A percentile compares a stretch with the other conserved stretches of the same genome.
Evolutionary conservation across 1,284 basidiomycete species (phyloP).

Genomic region (Sanghuangporus weigelae): DNA sequence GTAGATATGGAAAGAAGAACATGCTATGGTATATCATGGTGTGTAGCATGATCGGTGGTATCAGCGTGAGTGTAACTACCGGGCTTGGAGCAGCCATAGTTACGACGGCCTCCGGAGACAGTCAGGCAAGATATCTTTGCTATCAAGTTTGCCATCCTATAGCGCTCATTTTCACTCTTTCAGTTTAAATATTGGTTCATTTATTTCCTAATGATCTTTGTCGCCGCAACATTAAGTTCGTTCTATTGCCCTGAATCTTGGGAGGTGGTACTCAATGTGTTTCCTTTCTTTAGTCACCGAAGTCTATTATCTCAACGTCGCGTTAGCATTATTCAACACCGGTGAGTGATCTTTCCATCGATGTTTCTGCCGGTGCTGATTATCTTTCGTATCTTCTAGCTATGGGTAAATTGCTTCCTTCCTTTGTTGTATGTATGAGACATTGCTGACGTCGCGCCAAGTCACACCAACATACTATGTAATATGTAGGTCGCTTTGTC

Average conservation of each 20-base stretch:
- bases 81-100: slow-evolving; percentile 63
- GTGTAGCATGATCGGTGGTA: slow-evolving; percentile 63
- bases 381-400: slow-evolving; percentile 18
- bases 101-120: slow-evolving; percentile 51
- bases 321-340: slow-evolving; percentile 63
- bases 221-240: slow-evolving; percentile 44
- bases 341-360: slow-evolving; percentile 25
- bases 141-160: background rate
- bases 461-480: slow-evolving; percentile 61
- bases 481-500: slow-evolving; percentile 32
- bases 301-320: slow-evolving; percentile 68
- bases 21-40: slow-evolving; percentile 64
- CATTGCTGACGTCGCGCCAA: slow-evolving; percentile 27
- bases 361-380: background rate
- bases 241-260: background rate
- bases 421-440: background rate
- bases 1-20: slow-evolving; percentile 51
- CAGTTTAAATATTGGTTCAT: slow-evolving; percentile 57
- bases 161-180: background rate
- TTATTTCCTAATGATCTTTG: slow-evolving; percentile 52
- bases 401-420: slow-evolving; percentile 27
- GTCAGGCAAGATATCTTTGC: slow-evolving; percentile 23
- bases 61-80: slow-evolving; percentile 62
- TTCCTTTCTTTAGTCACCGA: slow-evolving; percentile 34
- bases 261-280: background rate